phyloP scores from a whole-genome alignment of 1,284 basidiomycete genomes.

The Cutaneotrichosporon sp. region DNA sequence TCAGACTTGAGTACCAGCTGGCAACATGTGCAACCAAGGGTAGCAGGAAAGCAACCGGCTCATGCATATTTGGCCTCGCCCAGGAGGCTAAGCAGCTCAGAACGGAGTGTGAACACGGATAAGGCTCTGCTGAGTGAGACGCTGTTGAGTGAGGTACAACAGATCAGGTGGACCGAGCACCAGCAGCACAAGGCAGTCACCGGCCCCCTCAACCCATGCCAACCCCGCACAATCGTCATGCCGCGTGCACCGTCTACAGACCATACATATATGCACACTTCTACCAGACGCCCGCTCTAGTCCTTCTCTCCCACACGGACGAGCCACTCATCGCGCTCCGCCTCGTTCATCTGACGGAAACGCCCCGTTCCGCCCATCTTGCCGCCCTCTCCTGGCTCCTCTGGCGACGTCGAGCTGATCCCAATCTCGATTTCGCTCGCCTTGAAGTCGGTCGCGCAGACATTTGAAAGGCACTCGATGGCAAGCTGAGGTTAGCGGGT shows the following conservation, averaged over 20 bases:
- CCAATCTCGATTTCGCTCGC: conserved; percentile 55
- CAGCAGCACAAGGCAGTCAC: no score
- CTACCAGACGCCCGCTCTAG: conserved; percentile 43
- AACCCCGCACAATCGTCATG: no score
- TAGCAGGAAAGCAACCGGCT: no score
- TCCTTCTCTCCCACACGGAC: conserved; percentile 92
- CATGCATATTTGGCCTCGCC: no score
- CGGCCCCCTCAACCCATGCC: no score
- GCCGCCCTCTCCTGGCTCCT: conserved; percentile 34
- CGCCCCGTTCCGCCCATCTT: conserved; percentile 55
- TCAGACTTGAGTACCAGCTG: no score
- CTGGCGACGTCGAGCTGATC: conserved; percentile 44
- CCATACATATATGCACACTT: conserved; percentile 4
- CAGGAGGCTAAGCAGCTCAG: no score
- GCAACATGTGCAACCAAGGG: no score
- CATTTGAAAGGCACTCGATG: conserved; percentile 86
- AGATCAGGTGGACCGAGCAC: no score
- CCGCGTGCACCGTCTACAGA: background rate
- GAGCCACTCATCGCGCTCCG: conserved; percentile 78
- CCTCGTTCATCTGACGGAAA: conserved; percentile 78
- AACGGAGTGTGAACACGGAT: no score
- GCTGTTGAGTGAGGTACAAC: no score
- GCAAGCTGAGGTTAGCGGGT: conserved; percentile 68
- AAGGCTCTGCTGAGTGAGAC: no score
- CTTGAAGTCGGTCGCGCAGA: conserved; percentile 94